Evolutionary conservation across 768 basidiomycete species (phyloP).

Genomic region (Nevesoporus exiguus): DNA sequence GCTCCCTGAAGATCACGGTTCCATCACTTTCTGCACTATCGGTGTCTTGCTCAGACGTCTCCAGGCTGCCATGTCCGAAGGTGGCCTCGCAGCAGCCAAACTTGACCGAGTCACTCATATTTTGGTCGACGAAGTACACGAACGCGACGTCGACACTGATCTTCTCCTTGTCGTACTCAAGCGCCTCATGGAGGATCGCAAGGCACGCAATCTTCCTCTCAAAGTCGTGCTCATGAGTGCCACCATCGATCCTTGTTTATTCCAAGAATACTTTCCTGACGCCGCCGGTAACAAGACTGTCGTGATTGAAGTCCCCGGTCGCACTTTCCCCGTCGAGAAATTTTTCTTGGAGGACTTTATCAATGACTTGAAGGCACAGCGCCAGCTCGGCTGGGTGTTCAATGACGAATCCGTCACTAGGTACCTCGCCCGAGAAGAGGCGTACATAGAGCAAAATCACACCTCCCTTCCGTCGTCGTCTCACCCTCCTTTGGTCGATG

Average conservation of each 20-base stretch:
- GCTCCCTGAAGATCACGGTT: conserved; percentile 74
- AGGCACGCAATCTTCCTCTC: conserved; percentile 63
- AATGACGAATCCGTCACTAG: conserved; percentile 63
- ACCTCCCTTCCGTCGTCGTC: neutral
- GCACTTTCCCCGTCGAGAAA: conserved; percentile 84
- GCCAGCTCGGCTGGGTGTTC: conserved; percentile 59
- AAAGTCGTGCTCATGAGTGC: conserved; percentile 95
- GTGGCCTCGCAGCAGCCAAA: conserved; percentile 30
- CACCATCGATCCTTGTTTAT: conserved; percentile 87
- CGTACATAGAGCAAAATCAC: conserved; percentile 12
- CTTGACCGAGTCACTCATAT: conserved; percentile 86
- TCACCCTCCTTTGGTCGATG: conserved; percentile 25
- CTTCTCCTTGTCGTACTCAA: conserved; percentile 86
- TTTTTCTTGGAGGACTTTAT: conserved; percentile 79
- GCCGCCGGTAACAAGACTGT: conserved; percentile 55
- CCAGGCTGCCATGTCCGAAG: conserved; percentile 64
- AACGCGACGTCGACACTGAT: conserved; percentile 92
- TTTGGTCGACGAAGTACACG: conserved; percentile 94
- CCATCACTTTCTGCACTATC: conserved; percentile 89
- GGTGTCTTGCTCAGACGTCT: conserved; percentile 86
- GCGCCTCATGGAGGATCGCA: conserved; percentile 72
- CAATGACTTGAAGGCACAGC: conserved; percentile 40
- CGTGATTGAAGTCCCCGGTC: conserved; percentile 83
- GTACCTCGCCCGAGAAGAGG: conserved; percentile 64
- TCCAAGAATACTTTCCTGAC: conserved; percentile 83